Percentiles rank a stretch among this genome's conserved stretches.
phyloP scores from a whole-genome alignment of 1,284 basidiomycete species.

The Thecaphora thlaspeos region DNA sequence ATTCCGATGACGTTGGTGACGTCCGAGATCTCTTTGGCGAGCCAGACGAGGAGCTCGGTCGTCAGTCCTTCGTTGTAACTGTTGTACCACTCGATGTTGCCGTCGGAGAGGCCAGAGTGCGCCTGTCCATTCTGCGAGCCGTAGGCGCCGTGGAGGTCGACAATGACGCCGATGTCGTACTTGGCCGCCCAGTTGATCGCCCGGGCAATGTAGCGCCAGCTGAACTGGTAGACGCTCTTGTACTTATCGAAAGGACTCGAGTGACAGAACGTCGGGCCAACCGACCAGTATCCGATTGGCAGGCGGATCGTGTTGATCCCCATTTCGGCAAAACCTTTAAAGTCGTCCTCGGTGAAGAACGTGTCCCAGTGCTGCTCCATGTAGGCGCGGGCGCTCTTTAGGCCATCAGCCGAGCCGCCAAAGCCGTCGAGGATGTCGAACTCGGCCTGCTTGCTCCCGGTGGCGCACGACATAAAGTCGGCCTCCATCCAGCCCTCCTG shows the following conservation, averaged over 20 bases:
- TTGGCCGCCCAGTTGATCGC: conserved; percentile 71
- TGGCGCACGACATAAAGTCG: conserved; percentile 68
- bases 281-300: conserved; percentile 58
- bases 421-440: conserved; percentile 60
- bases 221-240: conserved; percentile 67
- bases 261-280: conserved; percentile 58
- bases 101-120: conserved; percentile 73
- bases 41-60: conserved; percentile 64
- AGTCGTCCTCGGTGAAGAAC: conserved; percentile 66
- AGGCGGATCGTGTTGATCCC: conserved; percentile 59
- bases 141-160: conserved; percentile 73
- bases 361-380: conserved; percentile 78
- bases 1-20: conserved; percentile 74
- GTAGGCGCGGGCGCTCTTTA: conserved; percentile 60
- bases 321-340: conserved; percentile 54
- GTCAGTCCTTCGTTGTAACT: conserved; percentile 65
- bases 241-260: conserved; percentile 67
- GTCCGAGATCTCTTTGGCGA: conserved; percentile 64
- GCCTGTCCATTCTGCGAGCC: conserved; percentile 68
- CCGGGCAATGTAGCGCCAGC: conserved; percentile 65
- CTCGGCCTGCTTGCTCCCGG: conserved; percentile 63
- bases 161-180: conserved; percentile 69
- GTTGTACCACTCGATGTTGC: conserved; percentile 64
- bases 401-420: conserved; percentile 63
- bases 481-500: conserved; percentile 77